Base-by-base conservation (phyloP, 768 basidiomycete genomes). In the Mycena albidolilacea region DNA sequence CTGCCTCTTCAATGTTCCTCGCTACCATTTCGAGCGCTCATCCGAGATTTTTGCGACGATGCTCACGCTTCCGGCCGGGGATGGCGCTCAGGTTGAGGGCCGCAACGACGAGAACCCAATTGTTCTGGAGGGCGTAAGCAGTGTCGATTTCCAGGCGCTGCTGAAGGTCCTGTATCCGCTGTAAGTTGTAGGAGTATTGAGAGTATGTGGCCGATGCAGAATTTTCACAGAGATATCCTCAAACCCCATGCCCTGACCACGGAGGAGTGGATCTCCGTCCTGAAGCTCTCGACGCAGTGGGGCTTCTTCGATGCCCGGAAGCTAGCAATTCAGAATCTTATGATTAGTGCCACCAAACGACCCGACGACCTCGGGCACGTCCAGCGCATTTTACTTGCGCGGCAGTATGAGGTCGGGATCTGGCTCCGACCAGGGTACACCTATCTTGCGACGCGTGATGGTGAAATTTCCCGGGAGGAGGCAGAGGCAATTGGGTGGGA, bases 371-470 rank as follows among this genome's bases (percentile, higher is more conserved):
- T 80, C 30, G 73, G 76, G n/a, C 72, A 78, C 23, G 75, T 80
- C n/a, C 77, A 81, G 37, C 81, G 79, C 63, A 77, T 86, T 44
- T 62, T 59, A 1, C 75, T 86, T 3, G 30, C 30, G 30, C 30
- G 30, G 3, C 30, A 30, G 30, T 30, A 30, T 30, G 30, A 30
- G 30, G 30, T 82, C 82, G 1, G 73, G 11, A 48, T 65, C 6
- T 86, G 86, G 84, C 76, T 84, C 14, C 50, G 82, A n/a, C 67
- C 76, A 8, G 83, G 81, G 30, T 75, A 83, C 54, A 71, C 55
- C 5, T 76, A 78, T 10, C 71, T 84, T 23, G 77, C 78, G 2
- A 74, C 59, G 58, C 76, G 79, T 19, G 59, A 70, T 11, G 74
- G 76, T 44, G 71, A 78, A 2, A 70, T 82, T 14, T 71, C 64